phyloP scores from a whole-genome alignment of 257 asterid species.

The Agastache rugosa region DNA sequence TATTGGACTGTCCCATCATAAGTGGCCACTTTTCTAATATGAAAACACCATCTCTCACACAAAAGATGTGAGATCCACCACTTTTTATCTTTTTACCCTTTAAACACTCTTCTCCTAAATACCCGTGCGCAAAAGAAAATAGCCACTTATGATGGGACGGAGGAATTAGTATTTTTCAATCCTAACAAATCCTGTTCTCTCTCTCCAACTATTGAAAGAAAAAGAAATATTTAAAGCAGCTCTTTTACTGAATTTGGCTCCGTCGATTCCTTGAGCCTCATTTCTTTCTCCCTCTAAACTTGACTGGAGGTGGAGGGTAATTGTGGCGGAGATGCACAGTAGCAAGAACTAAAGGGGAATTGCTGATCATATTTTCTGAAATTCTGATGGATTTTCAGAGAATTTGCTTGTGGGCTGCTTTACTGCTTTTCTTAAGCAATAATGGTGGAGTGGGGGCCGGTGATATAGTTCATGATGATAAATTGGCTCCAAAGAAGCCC shows the following conservation, averaged over 20 bases:
- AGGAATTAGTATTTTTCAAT: no score
- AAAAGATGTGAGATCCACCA: no score
- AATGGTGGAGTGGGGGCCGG: conserved; percentile 61
- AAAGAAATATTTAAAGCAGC: not conserved
- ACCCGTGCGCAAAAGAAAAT: no score
- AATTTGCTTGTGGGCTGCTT: conserved; percentile 45
- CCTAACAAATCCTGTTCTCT: conserved; percentile 4
- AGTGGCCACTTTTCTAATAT: no score
- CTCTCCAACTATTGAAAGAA: not conserved
- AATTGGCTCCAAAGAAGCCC: conserved; percentile 75
- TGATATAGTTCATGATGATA: conserved; percentile 76
- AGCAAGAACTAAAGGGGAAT: not conserved
- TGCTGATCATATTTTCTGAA: conserved; percentile 29
- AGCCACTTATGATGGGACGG: no score
- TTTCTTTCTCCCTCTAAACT: conserved; percentile 32
- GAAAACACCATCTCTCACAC: no score
- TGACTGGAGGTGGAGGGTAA: conserved; percentile 2
- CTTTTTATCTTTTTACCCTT: no score
- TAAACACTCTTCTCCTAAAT: no score
- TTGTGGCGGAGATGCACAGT: conserved; percentile 26
- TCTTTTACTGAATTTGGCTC: not conserved
- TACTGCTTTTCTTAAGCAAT: conserved; percentile 42
- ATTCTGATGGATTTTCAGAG: conserved; percentile 53
- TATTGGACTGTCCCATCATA: no score
- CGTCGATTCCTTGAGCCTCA: not conserved